Evolutionary conservation across 2,329 filamentous ascomycete species (phyloP).

Genomic region (Alternaria solani): DNA sequence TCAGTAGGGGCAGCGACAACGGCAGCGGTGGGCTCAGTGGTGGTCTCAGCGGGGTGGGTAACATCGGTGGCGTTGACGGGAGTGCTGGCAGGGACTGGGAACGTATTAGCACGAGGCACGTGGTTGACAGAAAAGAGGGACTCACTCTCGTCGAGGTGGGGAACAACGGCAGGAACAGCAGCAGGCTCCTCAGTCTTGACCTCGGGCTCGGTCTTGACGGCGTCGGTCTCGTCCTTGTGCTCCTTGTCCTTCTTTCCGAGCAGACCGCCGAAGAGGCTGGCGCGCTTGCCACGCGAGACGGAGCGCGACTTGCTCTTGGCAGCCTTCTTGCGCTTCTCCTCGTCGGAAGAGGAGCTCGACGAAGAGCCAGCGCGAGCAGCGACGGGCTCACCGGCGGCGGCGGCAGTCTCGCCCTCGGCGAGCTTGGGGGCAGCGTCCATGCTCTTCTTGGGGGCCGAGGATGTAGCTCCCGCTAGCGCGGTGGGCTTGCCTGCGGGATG

Average conservation of each 20-base stretch:
- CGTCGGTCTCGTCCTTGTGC: slow-evolving; percentile 52
- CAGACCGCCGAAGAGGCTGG: slow-evolving; percentile 65
- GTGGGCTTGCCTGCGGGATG: slow-evolving; percentile 51
- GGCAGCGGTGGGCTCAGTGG: slow-evolving; percentile 53
- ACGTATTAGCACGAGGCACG: slow-evolving; percentile 15
- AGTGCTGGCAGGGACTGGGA: slow-evolving; percentile 40
- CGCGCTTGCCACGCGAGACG: slow-evolving; percentile 64
- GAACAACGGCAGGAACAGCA: slow-evolving; percentile 41
- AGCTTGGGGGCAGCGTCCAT: slow-evolving; percentile 55
- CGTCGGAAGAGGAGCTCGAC: slow-evolving; percentile 55
- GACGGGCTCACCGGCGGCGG: slow-evolving; percentile 25
- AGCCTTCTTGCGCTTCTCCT: slow-evolving; percentile 57
- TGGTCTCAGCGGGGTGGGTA: slow-evolving; percentile 48
- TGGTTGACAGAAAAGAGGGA: neutral
- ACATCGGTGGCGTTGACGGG: slow-evolving; percentile 46
- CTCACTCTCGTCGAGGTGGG: slow-evolving; percentile 46
- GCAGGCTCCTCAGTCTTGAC: slow-evolving; percentile 40
- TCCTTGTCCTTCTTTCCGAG: slow-evolving; percentile 69
- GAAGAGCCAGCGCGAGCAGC: slow-evolving; percentile 50
- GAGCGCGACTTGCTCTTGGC: slow-evolving; percentile 67
- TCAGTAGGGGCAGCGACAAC: slow-evolving; percentile 28
- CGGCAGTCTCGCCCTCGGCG: slow-evolving; percentile 40
- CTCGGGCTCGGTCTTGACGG: slow-evolving; percentile 46
- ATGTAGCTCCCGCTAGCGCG: slow-evolving; percentile 48
- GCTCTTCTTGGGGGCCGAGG: slow-evolving; percentile 58